Percentiles rank a stretch among this genome's conserved stretches.
Conservation (phyloP, 1,284 basidiomycete species). For the Pterulicium gracile region DNA sequence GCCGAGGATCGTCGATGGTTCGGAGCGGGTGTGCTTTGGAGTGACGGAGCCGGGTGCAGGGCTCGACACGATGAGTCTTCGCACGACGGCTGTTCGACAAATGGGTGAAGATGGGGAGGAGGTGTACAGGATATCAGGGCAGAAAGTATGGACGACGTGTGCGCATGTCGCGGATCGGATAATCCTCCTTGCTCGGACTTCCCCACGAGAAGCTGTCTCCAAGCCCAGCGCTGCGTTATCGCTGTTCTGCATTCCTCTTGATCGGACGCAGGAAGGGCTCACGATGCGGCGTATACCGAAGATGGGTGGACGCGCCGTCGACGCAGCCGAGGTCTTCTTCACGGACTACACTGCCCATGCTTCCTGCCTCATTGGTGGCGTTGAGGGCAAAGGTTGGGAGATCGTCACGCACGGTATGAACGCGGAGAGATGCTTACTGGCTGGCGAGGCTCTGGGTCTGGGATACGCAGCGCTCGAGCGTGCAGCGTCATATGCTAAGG, state of each 20-base stretch:
- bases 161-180: no score
- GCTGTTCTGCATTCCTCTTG: constrained; percentile 17
- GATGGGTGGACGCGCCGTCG: constrained; percentile 25
- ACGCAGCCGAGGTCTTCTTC: constrained; percentile 24
- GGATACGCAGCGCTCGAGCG: constrained; percentile 11
- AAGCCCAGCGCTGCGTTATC: constrained; percentile 14
- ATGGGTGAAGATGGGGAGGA: no score
- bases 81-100: no score
- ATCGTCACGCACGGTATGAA: constrained; percentile 19
- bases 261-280: constrained; percentile 13
- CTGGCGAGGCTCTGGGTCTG: constrained; percentile 25
- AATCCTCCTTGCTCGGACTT: constrained; percentile 23
- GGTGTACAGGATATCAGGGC: no score
- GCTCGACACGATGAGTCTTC: no score
- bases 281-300: constrained; percentile 20
- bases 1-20: constrained; percentile 20
- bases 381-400: constrained; percentile 26
- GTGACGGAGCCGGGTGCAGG: constrained; percentile 26
- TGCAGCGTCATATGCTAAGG: constrained; percentile 9
- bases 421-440: constrained; percentile 27
- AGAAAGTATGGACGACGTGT: no score
- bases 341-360: constrained; percentile 21
- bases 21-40: constrained; percentile 23
- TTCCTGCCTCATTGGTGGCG: constrained; percentile 19
- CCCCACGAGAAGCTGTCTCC: constrained; percentile 12